Evolutionary conservation across 495 filamentous ascomycete species (phyloP).

Genomic region (Penicillium cataractarum): DNA sequence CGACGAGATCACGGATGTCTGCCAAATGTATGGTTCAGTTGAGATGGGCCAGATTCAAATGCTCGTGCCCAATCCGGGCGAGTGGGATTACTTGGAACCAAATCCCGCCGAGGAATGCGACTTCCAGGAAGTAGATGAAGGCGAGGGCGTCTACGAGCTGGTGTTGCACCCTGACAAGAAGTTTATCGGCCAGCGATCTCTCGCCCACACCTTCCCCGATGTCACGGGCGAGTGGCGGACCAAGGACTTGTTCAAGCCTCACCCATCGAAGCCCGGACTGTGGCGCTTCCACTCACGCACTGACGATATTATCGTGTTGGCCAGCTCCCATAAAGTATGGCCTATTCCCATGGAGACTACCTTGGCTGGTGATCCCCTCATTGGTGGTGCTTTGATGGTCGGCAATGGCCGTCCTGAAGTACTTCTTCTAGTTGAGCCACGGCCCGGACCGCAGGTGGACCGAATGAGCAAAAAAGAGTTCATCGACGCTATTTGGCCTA

Average conservation of each 20-base stretch:
- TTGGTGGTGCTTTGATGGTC: constrained; percentile 20
- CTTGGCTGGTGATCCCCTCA: constrained; percentile 7
- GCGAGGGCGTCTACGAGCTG: constrained; percentile 49
- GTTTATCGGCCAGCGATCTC: constrained; percentile 11
- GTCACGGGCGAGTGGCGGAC: constrained; percentile 48
- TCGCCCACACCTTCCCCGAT: constrained; percentile 31
- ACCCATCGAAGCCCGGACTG: constrained; percentile 48
- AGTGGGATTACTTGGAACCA: constrained; percentile 57
- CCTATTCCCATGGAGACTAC: constrained; percentile 20
- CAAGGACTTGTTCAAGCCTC: constrained; percentile 57
- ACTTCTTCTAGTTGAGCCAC: constrained; percentile 19
- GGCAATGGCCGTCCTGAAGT: constrained; percentile 23
- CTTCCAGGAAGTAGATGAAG: constrained; percentile 36
- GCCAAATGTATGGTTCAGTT: constrained; percentile 31
- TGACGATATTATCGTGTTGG: constrained; percentile 46
- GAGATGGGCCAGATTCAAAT: constrained; percentile 28
- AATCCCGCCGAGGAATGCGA: constrained; percentile 50
- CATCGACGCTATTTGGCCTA: constrained; percentile 31
- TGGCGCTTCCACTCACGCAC: constrained; percentile 57
- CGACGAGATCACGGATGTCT: constrained; percentile 32
- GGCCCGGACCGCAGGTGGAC: constrained; percentile 14
- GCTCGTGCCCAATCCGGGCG: constrained; percentile 29
- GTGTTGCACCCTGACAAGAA: constrained; percentile 31
- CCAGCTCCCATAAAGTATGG: constrained; percentile 18
- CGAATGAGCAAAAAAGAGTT: constrained; percentile 24